These are phyloP conservation scores for Diaporthe sp. DNA, from an alignment of 2,329 filamentous ascomycete species.

Conservation along the genomic window DNA sequence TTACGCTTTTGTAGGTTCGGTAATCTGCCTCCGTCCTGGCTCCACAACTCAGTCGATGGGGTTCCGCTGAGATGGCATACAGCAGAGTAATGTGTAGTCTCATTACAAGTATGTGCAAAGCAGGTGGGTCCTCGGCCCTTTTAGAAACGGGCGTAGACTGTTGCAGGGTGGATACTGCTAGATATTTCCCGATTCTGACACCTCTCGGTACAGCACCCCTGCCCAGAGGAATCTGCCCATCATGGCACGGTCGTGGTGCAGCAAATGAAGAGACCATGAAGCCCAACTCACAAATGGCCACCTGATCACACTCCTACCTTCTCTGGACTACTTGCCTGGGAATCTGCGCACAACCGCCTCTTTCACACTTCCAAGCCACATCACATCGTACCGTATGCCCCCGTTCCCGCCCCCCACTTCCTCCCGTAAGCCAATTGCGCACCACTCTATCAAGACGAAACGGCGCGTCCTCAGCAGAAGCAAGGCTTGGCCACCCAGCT, in stretches of 20 bases:
- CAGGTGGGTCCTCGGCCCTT: slow-evolving; percentile 4
- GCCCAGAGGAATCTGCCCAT: slow-evolving; percentile 25
- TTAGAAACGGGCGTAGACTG: background rate
- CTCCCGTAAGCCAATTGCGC: slow-evolving; percentile 13
- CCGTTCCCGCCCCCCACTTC: background rate
- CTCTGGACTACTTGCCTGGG: background rate
- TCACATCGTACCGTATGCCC: background rate
- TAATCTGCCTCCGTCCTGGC: background rate
- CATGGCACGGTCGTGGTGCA: slow-evolving; percentile 10
- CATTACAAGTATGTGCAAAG: background rate
- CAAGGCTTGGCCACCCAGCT: background rate
- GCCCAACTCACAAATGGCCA: background rate
- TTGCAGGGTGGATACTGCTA: slow-evolving; percentile 20
- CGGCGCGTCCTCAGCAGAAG: slow-evolving; percentile 22
- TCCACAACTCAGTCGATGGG: too few relatives aligned
- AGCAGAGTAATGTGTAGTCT: too few relatives aligned
- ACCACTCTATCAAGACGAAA: slow-evolving; percentile 29
- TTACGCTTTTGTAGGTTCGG: too few relatives aligned
- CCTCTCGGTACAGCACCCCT: slow-evolving; percentile 11
- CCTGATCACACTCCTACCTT: background rate
- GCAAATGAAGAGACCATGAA: slow-evolving; percentile 27
- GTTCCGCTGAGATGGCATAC: background rate
- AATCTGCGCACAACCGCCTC: slow-evolving; percentile 20
- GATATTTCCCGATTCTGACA: slow-evolving; percentile 17
- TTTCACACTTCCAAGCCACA: slow-evolving; percentile 9